Conservation (phyloP, 768 basidiomycete genomes). For the Ephemerocybe angulata region DNA sequence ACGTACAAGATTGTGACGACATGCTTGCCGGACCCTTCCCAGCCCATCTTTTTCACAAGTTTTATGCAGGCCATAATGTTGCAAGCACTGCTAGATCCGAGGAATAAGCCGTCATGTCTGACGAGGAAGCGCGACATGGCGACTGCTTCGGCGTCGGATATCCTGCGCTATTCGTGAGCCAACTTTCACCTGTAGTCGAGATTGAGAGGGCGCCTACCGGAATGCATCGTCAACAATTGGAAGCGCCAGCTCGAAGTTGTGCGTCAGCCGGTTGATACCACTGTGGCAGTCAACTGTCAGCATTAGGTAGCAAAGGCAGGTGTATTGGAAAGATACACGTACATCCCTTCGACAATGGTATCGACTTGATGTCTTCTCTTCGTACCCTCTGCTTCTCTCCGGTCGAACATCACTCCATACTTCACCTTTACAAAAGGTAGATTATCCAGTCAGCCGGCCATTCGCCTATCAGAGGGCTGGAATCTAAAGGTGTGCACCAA, state of each 20-base stretch:
- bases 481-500: not conserved
- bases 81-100: slow-evolving; percentile 95
- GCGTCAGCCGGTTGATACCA: slow-evolving; percentile 90
- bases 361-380: slow-evolving; percentile 93
- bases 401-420: slow-evolving; percentile 92
- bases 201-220: slow-evolving; percentile 43
- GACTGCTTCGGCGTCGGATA: slow-evolving; percentile 91
- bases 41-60: slow-evolving; percentile 65
- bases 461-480: too few relatives aligned
- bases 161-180: too few relatives aligned
- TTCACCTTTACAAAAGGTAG: slow-evolving; percentile 53
- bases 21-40: slow-evolving; percentile 57
- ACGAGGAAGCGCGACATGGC: slow-evolving; percentile 95
- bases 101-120: slow-evolving; percentile 84
- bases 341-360: slow-evolving; percentile 94
- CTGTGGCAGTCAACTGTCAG: slow-evolving; percentile 32
- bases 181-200: too few relatives aligned
- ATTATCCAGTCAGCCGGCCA: too few relatives aligned
- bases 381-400: slow-evolving; percentile 89
- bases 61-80: slow-evolving; percentile 92
- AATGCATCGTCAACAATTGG: slow-evolving; percentile 88
- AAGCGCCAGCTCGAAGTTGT: slow-evolving; percentile 83
- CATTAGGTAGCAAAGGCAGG: not conserved
- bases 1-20: slow-evolving; percentile 85
- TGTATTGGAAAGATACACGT: slow-evolving; percentile 12